phyloP scores from a whole-genome alignment of 306 rosid species.

The Geum urbanum region DNA sequence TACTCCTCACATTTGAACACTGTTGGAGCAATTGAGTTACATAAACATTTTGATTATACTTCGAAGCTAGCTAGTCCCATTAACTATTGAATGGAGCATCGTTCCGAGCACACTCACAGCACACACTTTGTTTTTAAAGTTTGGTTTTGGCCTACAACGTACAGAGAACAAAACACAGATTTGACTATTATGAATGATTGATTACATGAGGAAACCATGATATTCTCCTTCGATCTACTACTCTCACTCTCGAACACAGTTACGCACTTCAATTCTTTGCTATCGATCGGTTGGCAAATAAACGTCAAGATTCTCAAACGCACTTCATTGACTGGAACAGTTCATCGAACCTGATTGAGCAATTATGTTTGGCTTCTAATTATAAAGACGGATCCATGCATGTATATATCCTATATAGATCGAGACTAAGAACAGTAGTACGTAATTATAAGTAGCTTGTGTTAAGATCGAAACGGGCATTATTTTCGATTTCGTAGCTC shows the following conservation, averaged over 20 bases:
- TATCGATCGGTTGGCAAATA: neutral
- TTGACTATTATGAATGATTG: constrained; percentile 6
- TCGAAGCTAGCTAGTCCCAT: neutral
- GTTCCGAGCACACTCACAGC: neutral
- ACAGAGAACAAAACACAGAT: neutral
- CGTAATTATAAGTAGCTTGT: constrained; percentile 7
- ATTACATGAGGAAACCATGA: neutral
- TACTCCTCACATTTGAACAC: neutral
- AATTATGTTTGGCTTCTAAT: constrained; percentile 2
- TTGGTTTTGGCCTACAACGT: neutral
- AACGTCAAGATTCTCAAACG: constrained; percentile 14
- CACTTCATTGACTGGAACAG: constrained; percentile 25
- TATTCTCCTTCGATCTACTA: neutral
- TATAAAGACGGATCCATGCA: neutral
- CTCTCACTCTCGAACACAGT: constrained; percentile 6
- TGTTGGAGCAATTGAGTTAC: neutral
- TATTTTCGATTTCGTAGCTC: neutral
- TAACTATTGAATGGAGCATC: neutral
- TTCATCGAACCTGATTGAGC: constrained; percentile 6
- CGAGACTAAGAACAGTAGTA: neutral
- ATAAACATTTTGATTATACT: neutral
- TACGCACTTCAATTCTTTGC: neutral
- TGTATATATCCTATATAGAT: too few relatives aligned
- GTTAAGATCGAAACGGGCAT: too few relatives aligned
- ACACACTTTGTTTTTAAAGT: neutral